These are phyloP conservation scores for Lactuca sativa DNA, from an alignment of 129 eudicot genomes.

Conservation along the genomic window DNA sequence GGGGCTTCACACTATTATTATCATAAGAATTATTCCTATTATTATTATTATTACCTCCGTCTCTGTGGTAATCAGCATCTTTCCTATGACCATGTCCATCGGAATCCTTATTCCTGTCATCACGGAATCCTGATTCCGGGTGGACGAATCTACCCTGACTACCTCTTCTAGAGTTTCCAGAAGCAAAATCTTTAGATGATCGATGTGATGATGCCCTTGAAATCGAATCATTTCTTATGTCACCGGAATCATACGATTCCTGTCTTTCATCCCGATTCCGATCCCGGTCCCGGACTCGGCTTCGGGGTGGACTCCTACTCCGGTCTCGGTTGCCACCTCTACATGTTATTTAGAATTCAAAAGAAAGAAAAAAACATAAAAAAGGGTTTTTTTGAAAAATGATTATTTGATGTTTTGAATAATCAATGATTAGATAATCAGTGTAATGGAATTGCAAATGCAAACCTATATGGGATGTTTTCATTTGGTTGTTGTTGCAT, in stretches of 20 bases:
- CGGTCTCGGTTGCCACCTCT: conserved; percentile 27
- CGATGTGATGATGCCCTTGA: conserved; percentile 36
- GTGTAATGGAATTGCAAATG: conserved; percentile 21
- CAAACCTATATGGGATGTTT: conserved; percentile 52
- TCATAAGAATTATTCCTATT: conserved; percentile 42
- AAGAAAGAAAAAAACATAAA: conserved; percentile 14
- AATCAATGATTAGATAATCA: background rate
- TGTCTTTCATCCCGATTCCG: conserved; percentile 40
- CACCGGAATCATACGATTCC: conserved; percentile 36
- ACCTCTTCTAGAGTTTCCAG: conserved; percentile 19
- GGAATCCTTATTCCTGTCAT: too few species aligned
- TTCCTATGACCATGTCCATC: conserved; percentile 10
- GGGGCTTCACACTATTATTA: conserved; percentile 33
- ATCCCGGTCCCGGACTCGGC: conserved; percentile 44
- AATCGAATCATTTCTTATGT: conserved; percentile 31
- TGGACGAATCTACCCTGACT: too few species aligned
- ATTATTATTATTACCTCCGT: conserved; percentile 39
- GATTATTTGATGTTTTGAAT: background rate
- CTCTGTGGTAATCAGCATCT: conserved; percentile 32
- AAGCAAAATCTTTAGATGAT: conserved; percentile 28
- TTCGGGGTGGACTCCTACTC: conserved; percentile 39
- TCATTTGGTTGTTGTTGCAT: conserved; percentile 38
- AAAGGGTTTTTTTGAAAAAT: background rate
- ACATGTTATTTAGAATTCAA: conserved; percentile 21
- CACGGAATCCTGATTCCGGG: background rate